Evolutionary conservation across 495 filamentous ascomycete genomes (phyloP), one percentile per base, ranked within the genome.

Genomic region (Recurvomyces mirabilis): DNA sequence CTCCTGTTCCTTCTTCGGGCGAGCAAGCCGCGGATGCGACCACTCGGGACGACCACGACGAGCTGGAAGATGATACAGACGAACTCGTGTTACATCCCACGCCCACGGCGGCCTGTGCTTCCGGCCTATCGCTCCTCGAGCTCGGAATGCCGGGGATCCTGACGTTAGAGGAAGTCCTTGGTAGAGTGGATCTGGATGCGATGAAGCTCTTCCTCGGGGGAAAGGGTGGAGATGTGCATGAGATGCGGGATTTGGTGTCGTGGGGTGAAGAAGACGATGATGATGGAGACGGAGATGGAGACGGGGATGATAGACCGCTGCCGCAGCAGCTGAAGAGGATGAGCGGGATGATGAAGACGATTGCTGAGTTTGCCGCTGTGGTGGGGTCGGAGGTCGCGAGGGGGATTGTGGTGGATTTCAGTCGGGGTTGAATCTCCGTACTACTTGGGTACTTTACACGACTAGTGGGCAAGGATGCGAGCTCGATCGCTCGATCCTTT

Each of bases 81-180:
- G 37, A 24, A 13, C 24, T 15, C 20, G 20, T 43, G 48, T 5
- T 38, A 20, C 33, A 48, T 40, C 44, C 44, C 2, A 40, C 52
- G 26, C 55, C 55, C 14, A 41, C 35, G 4, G 49, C 47, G 3
- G 61, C 60, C 11, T 47, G 58, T 63, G 5, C 53, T 65, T 20
- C 44, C 34, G 30, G 59, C 17, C 47, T 62, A 11, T 81, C 82
- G 3, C 70, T 91, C 18, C 82, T 91, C 40, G 55, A 65, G 15
- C 67, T 80, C 29, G 64, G 72, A 39, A 87, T 93, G 75, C 88
- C 88, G 0, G 89, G 89, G 2, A 69, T 82, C 21, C 66, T 89
- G 50, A 76, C 83, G 1, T 53, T 72, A 11, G 65, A 71, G 0
- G 67, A 93, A 49, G 64, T 94, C 26, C 53, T 64, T 32, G 60